Evolutionary conservation across 208 protist genomes (phyloP).

Genomic region (Naegleria lovaniensis): DNA sequence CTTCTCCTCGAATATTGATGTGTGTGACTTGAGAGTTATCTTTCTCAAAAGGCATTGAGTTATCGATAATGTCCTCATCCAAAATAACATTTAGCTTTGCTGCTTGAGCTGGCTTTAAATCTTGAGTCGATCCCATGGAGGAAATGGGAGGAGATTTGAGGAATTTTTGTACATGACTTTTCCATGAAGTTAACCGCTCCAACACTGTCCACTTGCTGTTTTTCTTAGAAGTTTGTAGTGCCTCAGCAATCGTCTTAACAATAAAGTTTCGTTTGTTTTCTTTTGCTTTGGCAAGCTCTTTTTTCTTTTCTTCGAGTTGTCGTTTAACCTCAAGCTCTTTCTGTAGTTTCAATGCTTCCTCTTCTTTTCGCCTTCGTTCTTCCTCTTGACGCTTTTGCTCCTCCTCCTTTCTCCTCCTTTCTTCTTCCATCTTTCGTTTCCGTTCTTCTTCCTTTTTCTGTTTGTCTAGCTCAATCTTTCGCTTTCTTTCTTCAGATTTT

Average conservation of each 20-base stretch:
- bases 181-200: background rate
- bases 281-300: background rate
- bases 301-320: background rate
- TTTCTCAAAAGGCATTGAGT: background rate
- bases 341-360: constrained; percentile 16
- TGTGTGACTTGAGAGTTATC: background rate
- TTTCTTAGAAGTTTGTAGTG: background rate
- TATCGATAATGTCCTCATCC: background rate
- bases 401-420: constrained; percentile 23
- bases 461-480: constrained; percentile 26
- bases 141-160: background rate
- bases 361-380: background rate
- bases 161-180: background rate
- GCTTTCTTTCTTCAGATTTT: background rate
- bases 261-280: background rate
- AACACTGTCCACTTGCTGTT: background rate
- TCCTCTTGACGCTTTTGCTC: background rate
- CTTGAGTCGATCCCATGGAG: background rate
- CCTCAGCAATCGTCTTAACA: background rate
- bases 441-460: constrained; percentile 15
- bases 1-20: background rate
- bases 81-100: background rate
- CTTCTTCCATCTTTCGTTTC: constrained; percentile 18
- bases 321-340: background rate
- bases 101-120: background rate